Evolutionary conservation across 805 yeast species (phyloP).

Genomic region (Nadsonia fulvescens): DNA sequence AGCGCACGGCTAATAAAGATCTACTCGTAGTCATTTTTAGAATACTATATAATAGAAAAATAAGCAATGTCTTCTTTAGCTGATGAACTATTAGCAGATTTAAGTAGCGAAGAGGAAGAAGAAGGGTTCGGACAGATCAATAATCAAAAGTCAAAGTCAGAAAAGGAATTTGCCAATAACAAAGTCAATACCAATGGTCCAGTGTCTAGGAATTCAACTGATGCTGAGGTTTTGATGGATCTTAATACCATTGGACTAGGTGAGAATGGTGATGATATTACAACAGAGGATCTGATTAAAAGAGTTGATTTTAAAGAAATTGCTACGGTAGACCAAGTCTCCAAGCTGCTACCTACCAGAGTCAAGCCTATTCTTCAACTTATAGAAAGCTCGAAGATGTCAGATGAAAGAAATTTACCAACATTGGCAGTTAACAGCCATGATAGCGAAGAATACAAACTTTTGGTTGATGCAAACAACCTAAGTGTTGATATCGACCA

Average conservation of each 20-base stretch:
- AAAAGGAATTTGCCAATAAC: no score
- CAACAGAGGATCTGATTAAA: conserved; percentile 8
- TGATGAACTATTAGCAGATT: conserved; percentile 23
- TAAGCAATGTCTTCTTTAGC: no score
- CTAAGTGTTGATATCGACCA: conserved; percentile 33
- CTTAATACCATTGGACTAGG: no score
- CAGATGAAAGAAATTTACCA: conserved; percentile 9
- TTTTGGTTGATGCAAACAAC: conserved; percentile 36
- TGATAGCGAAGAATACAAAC: conserved; percentile 27
- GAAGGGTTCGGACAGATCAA: no score
- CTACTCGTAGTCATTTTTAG: no score
- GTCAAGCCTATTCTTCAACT: conserved; percentile 11
- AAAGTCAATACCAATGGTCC: no score
- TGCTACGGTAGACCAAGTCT: conserved; percentile 7
- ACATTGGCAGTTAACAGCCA: conserved; percentile 15
- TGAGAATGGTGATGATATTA: conserved; percentile 6
- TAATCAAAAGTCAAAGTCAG: no score
- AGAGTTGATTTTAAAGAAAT: conserved; percentile 6
- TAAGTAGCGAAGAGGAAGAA: conserved; percentile 15
- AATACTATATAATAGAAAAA: no score
- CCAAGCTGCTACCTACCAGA: conserved; percentile 11
- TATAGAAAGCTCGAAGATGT: no score
- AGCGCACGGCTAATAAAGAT: no score
- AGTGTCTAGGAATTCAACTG: no score
- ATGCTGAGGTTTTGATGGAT: no score